These are phyloP conservation scores for Coffea eugenioides DNA, from an alignment of 257 asterid species.

Conservation along the genomic window DNA sequence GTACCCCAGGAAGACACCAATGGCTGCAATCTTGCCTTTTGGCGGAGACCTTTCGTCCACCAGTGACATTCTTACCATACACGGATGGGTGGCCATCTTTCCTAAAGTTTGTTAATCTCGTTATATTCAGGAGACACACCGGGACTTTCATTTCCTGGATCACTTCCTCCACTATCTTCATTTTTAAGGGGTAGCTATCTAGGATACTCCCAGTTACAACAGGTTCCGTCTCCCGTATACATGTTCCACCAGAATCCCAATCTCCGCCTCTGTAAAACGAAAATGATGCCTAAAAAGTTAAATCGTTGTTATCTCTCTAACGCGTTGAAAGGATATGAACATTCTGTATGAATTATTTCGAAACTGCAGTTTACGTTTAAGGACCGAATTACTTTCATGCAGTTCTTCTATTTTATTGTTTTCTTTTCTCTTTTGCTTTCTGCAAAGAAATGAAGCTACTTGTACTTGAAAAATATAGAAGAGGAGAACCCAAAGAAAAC, in stretches of 20 bases:
- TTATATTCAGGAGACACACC: constrained; percentile 63
- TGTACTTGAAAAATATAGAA: background rate
- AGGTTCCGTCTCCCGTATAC: constrained; percentile 80
- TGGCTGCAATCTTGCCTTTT: constrained; percentile 95
- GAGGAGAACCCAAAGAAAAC: background rate
- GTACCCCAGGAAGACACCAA: constrained; percentile 98
- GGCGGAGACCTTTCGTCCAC: constrained; percentile 53
- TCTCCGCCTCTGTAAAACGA: constrained; percentile 81
- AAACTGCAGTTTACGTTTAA: background rate
- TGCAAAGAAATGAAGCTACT: background rate
- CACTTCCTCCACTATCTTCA: constrained; percentile 73
- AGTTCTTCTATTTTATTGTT: background rate
- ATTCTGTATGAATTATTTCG: background rate
- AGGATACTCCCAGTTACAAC: constrained; percentile 62
- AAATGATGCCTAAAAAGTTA: background rate
- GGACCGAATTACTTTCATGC: background rate
- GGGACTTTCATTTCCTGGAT: constrained; percentile 54
- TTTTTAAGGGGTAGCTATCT: constrained; percentile 73
- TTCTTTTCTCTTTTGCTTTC: background rate
- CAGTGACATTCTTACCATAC: constrained; percentile 62
- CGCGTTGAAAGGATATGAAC: background rate
- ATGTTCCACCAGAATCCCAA: constrained; percentile 98
- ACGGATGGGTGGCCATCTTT: constrained; percentile 96
- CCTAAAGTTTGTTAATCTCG: constrained; percentile 76
- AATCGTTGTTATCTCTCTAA: background rate